These are phyloP conservation scores for Hortaea sp. DNA, from an alignment of 2,329 filamentous ascomycete genomes.

Conservation along the genomic window DNA sequence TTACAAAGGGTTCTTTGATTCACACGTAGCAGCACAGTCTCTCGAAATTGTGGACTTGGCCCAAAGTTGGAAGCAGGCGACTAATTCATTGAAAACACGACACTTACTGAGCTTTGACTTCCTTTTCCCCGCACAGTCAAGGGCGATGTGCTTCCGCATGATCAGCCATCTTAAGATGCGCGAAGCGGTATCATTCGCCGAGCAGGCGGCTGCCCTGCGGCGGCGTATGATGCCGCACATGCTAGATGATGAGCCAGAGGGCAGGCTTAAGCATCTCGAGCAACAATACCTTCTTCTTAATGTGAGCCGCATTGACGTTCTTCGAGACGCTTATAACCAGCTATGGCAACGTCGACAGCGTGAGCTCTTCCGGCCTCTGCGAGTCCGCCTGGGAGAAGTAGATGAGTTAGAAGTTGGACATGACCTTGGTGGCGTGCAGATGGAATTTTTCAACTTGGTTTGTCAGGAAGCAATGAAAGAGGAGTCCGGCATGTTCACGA, in stretches of 20 bases:
- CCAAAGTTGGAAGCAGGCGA: constrained; percentile 56
- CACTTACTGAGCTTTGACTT: constrained; percentile 76
- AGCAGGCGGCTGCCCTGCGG: constrained; percentile 2
- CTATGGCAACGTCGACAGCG: constrained; percentile 77
- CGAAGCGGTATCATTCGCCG: constrained; percentile 2
- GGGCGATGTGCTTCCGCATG: constrained; percentile 77
- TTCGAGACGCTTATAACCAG: constrained; percentile 58
- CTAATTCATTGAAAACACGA: constrained; percentile 49
- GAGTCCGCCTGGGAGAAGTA: constrained; percentile 69
- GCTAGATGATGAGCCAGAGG: constrained; percentile 12
- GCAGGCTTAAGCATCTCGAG: constrained; percentile 25
- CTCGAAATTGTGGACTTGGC: constrained; percentile 68
- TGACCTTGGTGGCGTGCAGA: constrained; percentile 89
- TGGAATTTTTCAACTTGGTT: constrained; percentile 85
- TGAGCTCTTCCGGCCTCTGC: constrained; percentile 75
- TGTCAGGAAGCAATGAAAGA: constrained; percentile 72
- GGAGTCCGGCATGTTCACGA: constrained; percentile 67
- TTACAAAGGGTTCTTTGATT: background rate
- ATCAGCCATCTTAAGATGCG: constrained; percentile 74
- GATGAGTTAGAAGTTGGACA: constrained; percentile 77
- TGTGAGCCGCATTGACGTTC: constrained; percentile 31
- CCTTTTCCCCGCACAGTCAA: constrained; percentile 60
- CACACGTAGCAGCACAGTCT: constrained; percentile 62
- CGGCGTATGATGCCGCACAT: constrained; percentile 2
- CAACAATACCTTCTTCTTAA: constrained; percentile 34